These are phyloP conservation scores for Heterobasidion annosum DNA, from an alignment of 1,284 basidiomycete genomes.

Conservation along the genomic window DNA sequence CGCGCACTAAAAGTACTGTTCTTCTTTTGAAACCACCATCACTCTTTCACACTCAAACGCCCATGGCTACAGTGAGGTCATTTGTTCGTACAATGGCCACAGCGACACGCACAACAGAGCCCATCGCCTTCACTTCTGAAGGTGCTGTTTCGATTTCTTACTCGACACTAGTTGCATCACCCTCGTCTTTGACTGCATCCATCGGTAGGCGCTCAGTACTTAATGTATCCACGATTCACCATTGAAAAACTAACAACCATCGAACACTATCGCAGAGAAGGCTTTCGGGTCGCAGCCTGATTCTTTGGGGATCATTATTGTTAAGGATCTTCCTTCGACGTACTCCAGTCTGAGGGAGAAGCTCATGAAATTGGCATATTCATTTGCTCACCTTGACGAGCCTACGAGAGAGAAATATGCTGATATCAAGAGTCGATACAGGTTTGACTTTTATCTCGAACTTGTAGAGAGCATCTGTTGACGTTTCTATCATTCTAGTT, in stretches of 20 bases:
- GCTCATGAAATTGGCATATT: slow-evolving; percentile 64
- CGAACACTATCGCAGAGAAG: slow-evolving; percentile 34
- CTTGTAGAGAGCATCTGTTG: slow-evolving; percentile 1
- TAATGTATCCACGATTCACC: neutral
- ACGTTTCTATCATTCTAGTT: slow-evolving; percentile 33
- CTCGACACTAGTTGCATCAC: slow-evolving; percentile 45
- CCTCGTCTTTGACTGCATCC: slow-evolving; percentile 45
- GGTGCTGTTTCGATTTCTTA: slow-evolving; percentile 70
- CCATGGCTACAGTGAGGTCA: neutral
- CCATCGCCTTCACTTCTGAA: slow-evolving; percentile 36
- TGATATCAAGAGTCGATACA: slow-evolving; percentile 60
- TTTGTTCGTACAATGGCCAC: neutral
- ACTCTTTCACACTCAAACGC: neutral
- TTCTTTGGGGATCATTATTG: slow-evolving; percentile 72
- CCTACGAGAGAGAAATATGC: slow-evolving; percentile 59
- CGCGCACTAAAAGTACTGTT: too few relatives aligned
- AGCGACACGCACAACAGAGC: neutral
- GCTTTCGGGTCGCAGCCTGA: slow-evolving; percentile 76
- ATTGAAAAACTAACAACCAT: neutral
- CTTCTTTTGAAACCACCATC: neutral
- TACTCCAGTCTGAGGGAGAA: slow-evolving; percentile 59
- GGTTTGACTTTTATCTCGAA: slow-evolving; percentile 28
- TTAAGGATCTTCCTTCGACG: slow-evolving; percentile 67
- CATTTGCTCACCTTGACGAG: slow-evolving; percentile 67
- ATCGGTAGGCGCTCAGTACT: slow-evolving; percentile 41